Base-by-base conservation (phyloP, 345 rosid genomes). In the Citrus sp. region DNA sequence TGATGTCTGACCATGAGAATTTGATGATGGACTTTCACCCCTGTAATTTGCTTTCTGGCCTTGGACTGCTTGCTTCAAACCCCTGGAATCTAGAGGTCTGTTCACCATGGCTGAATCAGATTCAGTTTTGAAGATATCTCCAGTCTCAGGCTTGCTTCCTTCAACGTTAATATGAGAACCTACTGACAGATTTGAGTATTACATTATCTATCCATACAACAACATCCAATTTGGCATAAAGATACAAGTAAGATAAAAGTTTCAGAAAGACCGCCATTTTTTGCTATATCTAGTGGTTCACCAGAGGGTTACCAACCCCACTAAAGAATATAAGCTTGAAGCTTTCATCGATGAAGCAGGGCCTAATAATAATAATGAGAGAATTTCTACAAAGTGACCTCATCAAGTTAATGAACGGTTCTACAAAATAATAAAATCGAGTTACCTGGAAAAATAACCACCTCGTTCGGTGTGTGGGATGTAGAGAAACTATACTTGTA, bases 21-120 rank as follows among this genome's bases (percentile, higher is more conserved):
- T 71, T 24, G 84, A 75, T 22, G 88, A 75, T 18, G 90, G 68
- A 78, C 75, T 83, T 73, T 70, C 84, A 54, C 27, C 73, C 68
- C 62, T 19, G 40, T 27, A 25, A 21, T 74, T 77, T 37, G 51
- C 37, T 65, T 78, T 78, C 64, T 74, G 76, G 40, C 42, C 30
- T 40, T 67, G 42, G 8, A 9, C 46, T 25, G 42, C 46, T 12
- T 34, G 79, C 51, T 70, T 73, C 32, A 3, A 14, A 30, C 9
- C 67, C 46, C 34, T 67, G 19, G 59, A n/a, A 42, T 32, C 73
- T 1, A 24, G 34, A 22, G 62, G 55, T 30, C 61, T 49, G 8
- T 58, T 55, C 34, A 13, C 72, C 18, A 12, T 59, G 49, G 79
- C 74, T 16, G 64, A 58, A 35, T 1, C 22, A 34, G 46, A 68